Conservation (phyloP, 2,329 filamentous ascomycete species). For the Calcarisporium arbuscula region DNA sequence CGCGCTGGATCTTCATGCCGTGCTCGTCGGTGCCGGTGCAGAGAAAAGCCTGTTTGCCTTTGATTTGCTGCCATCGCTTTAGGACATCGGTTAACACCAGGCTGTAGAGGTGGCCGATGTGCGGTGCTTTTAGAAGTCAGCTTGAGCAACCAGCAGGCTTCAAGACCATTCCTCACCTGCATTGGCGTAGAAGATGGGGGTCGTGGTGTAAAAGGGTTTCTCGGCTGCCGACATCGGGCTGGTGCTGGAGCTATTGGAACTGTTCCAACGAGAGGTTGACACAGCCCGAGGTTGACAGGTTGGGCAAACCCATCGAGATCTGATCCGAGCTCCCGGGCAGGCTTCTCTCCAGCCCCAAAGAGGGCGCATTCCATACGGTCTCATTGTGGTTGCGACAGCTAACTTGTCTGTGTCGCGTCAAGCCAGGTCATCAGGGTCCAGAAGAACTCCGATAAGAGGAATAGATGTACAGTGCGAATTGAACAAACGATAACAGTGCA, state of each 20-base stretch:
- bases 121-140: constrained; percentile 58
- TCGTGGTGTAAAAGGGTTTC: constrained; percentile 94
- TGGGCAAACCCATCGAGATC: constrained; percentile 20
- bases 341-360: constrained; percentile 16
- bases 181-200: constrained; percentile 99
- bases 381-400: too few relatives aligned
- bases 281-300: constrained; percentile 18
- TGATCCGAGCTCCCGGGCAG: constrained; percentile 12
- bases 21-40: constrained; percentile 96
- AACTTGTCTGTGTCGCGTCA: too few relatives aligned
- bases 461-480: constrained; percentile 14
- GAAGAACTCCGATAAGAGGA: too few relatives aligned
- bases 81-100: constrained; percentile 87
- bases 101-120: constrained; percentile 90
- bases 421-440: too few relatives aligned
- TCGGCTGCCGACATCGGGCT: constrained; percentile 11
- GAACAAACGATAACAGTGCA: constrained; percentile 11
- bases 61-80: constrained; percentile 83
- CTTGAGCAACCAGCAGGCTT: background rate
- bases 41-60: constrained; percentile 64
- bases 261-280: constrained; percentile 22
- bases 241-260: constrained; percentile 19
- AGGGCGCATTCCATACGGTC: constrained; percentile 18
- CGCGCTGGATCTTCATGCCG: constrained; percentile 93
- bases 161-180: constrained; percentile 51